These are phyloP conservation scores for Narthecium ossifragum DNA, from an alignment of 106 monocot species.

Conservation along the genomic window DNA sequence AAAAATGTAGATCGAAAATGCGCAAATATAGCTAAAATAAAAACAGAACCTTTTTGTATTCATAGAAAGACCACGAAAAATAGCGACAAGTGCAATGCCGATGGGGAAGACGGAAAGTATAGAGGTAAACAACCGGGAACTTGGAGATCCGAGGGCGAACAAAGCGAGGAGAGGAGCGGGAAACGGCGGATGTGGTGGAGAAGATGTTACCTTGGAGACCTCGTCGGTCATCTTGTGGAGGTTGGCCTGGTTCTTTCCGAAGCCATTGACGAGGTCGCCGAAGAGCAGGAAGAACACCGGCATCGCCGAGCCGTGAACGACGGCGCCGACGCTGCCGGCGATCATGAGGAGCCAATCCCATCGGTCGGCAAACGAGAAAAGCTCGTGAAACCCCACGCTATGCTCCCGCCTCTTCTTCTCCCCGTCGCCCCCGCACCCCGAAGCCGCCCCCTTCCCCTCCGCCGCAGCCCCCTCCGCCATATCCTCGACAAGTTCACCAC, in stretches of 20 bases:
- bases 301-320: constrained; percentile 94
- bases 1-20: no score
- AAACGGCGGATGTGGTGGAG: background rate
- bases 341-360: constrained; percentile 69
- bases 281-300: constrained; percentile 97
- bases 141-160: no score
- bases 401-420: constrained; percentile 74
- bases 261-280: constrained; percentile 92
- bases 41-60: no score
- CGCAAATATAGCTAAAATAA: no score
- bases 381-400: constrained; percentile 60
- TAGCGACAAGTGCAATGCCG: no score
- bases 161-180: background rate
- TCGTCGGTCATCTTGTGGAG: constrained; percentile 75
- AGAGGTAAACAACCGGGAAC: no score
- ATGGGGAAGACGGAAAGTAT: no score
- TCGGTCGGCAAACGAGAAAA: constrained; percentile 87
- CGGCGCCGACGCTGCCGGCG: constrained; percentile 74
- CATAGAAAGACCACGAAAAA: no score
- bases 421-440: constrained; percentile 8
- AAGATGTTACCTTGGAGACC: constrained; percentile 69
- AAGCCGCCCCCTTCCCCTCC: constrained; percentile 13
- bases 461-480: constrained; percentile 9
- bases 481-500: background rate
- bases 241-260: constrained; percentile 89